Evolutionary conservation across 768 basidiomycete species (phyloP).

Genomic region (Pleurotus sapidus): DNA sequence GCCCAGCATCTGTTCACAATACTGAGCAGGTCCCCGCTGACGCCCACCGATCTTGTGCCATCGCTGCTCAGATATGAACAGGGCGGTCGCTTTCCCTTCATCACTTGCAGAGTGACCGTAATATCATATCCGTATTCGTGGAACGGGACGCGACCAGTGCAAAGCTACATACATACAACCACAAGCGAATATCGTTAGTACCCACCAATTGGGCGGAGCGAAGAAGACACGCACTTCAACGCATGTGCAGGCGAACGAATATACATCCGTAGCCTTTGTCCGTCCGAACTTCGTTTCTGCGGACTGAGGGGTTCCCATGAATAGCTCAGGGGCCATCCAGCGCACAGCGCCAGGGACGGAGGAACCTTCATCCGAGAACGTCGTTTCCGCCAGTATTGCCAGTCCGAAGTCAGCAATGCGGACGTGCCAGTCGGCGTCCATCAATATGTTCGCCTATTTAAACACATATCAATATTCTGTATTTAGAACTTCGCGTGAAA

Average conservation of each 20-base stretch:
- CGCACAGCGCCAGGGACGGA: constrained; percentile 17
- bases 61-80: not conserved
- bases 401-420: constrained; percentile 26
- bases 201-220: not conserved
- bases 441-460: constrained; percentile 22
- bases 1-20: constrained; percentile 7
- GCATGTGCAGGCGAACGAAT: constrained; percentile 23
- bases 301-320: not conserved
- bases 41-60: not conserved
- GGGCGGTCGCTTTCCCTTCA: constrained; percentile 1
- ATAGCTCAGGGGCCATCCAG: constrained; percentile 25
- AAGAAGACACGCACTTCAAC: constrained; percentile 21
- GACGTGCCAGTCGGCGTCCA: constrained; percentile 17
- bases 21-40: not conserved
- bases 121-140: constrained; percentile 13
- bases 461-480: too few species aligned
- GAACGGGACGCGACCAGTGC: constrained; percentile 19
- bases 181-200: constrained; percentile 13
- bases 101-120: constrained; percentile 16
- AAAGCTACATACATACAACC: constrained; percentile 26
- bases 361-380: constrained; percentile 14
- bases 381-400: constrained; percentile 17
- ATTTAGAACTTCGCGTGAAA: too few species aligned
- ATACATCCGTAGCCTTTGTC: constrained; percentile 20
- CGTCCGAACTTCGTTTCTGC: constrained; percentile 12